A percentile compares a stretch with the other conserved stretches of the same genome.
Evolutionary conservation across 768 basidiomycete genomes (phyloP).

Genomic region (Saitozyma podzolica): DNA sequence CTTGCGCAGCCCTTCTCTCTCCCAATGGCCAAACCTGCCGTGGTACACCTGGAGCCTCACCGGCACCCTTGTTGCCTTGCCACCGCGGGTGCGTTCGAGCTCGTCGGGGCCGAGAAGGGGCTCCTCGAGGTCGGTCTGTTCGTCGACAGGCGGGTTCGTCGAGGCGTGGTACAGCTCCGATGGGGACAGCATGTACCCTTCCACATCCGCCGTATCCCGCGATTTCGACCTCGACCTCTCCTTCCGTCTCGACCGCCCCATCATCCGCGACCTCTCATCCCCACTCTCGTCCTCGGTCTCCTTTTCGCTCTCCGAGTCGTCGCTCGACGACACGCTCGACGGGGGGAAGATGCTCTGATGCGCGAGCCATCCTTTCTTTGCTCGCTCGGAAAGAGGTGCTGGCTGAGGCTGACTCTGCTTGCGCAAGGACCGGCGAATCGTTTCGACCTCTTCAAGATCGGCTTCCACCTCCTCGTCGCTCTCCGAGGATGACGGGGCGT

Average conservation of each 20-base stretch:
- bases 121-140: conserved; percentile 27
- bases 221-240: conserved; percentile 15
- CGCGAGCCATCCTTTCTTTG: conserved; percentile 49
- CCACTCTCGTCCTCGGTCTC: conserved; percentile 31
- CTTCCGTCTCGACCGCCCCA: conserved; percentile 23
- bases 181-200: conserved; percentile 31
- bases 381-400: conserved; percentile 22
- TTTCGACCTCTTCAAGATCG: conserved; percentile 34
- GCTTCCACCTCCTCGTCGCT: conserved; percentile 30
- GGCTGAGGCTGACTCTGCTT: conserved; percentile 3
- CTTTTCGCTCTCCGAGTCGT: conserved; percentile 32
- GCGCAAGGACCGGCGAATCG: conserved; percentile 23
- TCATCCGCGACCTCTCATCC: conserved; percentile 23
- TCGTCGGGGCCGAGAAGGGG: conserved; percentile 44
- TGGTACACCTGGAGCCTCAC: conserved; percentile 43
- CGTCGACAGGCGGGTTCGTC: not conserved
- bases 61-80: conserved; percentile 23
- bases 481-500: conserved; percentile 30
- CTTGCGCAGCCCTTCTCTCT: conserved; percentile 40
- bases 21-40: conserved; percentile 44
- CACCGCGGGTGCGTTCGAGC: conserved; percentile 14
- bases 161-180: conserved; percentile 27
- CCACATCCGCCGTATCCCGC: conserved; percentile 16
- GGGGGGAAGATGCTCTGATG: conserved; percentile 51
- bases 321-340: conserved; percentile 35